phyloP scores from a whole-genome alignment of 2,329 filamentous ascomycete species.

The Diaporthe aspalathi region DNA sequence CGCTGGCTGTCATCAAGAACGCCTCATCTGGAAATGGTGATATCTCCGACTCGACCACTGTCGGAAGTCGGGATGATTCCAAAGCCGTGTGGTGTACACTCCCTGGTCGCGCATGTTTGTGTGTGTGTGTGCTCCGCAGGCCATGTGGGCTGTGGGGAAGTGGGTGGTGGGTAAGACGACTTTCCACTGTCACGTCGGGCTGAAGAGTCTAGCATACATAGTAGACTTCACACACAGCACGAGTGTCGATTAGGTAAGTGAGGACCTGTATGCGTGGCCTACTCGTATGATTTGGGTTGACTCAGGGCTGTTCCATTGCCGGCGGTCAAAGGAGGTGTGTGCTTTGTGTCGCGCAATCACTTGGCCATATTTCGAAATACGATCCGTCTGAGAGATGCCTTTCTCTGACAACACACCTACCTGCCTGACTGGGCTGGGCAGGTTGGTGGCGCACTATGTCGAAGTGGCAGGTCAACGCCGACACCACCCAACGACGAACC shows the following conservation, averaged over 20 bases:
- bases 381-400: not conserved
- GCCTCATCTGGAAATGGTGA: not conserved
- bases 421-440: not conserved
- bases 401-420: not conserved
- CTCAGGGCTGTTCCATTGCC: conserved; percentile 3
- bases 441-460: not conserved
- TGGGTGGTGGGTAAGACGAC: too few species aligned
- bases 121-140: not conserved
- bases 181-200: too few species aligned
- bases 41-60: not conserved
- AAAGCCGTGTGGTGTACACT: not conserved
- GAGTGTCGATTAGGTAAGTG: conserved; percentile 1
- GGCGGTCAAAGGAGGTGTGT: not conserved
- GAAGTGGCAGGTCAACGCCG: not conserved
- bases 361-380: conserved; percentile 5
- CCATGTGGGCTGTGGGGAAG: conserved; percentile 9
- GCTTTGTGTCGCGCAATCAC: conserved; percentile 6
- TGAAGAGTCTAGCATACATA: too few species aligned
- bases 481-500: not conserved
- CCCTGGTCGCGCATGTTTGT: too few species aligned
- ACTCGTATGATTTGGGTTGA: too few species aligned
- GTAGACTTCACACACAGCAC: too few species aligned
- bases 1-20: not conserved
- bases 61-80: conserved; percentile 27
- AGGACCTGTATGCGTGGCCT: too few species aligned